Conservation (phyloP, 2,329 filamentous ascomycete genomes). For the Lachnum nothofagi region DNA sequence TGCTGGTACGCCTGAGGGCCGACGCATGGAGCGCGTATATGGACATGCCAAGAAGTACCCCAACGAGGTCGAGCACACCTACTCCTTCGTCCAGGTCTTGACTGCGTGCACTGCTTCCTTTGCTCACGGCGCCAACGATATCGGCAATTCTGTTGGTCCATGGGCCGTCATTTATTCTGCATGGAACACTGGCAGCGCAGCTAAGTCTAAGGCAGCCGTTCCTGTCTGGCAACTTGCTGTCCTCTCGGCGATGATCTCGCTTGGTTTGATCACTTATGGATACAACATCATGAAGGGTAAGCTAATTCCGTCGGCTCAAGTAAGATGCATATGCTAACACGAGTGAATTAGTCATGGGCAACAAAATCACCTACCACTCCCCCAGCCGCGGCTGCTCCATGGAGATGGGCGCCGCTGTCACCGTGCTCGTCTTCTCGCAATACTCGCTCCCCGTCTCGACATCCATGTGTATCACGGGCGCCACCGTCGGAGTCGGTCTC, state of each 20-base stretch:
- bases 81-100: slow-evolving; percentile 49
- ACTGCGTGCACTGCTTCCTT: slow-evolving; percentile 48
- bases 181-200: slow-evolving; percentile 59
- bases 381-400: slow-evolving; percentile 59
- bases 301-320: no score
- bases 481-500: slow-evolving; percentile 71
- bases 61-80: slow-evolving; percentile 63
- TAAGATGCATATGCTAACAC: no score
- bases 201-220: slow-evolving; percentile 58
- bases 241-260: slow-evolving; percentile 55
- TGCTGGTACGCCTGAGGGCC: slow-evolving; percentile 65
- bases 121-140: slow-evolving; percentile 70
- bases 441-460: slow-evolving; percentile 72
- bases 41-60: slow-evolving; percentile 58
- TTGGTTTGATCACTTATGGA: slow-evolving; percentile 68
- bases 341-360: slow-evolving; percentile 64
- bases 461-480: slow-evolving; percentile 74
- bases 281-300: slow-evolving; percentile 80
- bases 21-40: slow-evolving; percentile 66
- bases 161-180: slow-evolving; percentile 67
- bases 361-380: slow-evolving; percentile 70
- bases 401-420: slow-evolving; percentile 75
- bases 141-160: slow-evolving; percentile 64
- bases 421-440: slow-evolving; percentile 70
- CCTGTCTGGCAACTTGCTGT: slow-evolving; percentile 74